Evolutionary conservation across 352 stramenopile species (phyloP), one percentile per base, ranked within the genome.

Genomic region (Globisporangium sylvaticum): DNA sequence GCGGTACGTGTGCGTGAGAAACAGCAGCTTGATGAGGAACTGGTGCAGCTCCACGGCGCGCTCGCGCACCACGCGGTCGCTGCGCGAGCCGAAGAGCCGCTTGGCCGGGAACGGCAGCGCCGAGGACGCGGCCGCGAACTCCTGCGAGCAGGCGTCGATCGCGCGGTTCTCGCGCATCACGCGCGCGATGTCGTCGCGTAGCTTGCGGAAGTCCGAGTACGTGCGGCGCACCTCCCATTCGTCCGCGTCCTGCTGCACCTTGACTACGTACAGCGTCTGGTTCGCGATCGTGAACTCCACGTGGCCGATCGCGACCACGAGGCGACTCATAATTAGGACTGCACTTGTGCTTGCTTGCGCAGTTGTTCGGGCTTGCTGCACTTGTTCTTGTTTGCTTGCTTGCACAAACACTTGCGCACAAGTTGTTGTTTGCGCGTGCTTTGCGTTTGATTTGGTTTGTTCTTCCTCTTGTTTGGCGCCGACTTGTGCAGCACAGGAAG

Each of bases 191-290:
- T 91, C 84, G 62, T 92, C 83, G 46, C 84, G 84, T 42, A 92
- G 71, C 57, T 77, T 78, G 39, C 84, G 81, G 65, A 92, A 92
- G 67, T 91, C 84, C 20, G 83, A 81, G 73, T 90, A 92, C 6
- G 78, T 79, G 65, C 83, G 79, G 0, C 80, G 77, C 53, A 92
- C 83, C 48, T 90, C 71, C 84, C 84, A 92, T 56, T 88, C 78
- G 65, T 92, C 84, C 3, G 63, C 63, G 61, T 92, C 84, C 65
- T 91, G 84, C 66, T 89, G 84, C 53, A 92, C 84, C 6, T 86
- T 87, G 34, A 92, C 66, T 24, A 92, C 82, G 71, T 92, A 92
- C 27, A 92, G 72, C 31, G 87, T 87, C 65, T 91, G 74, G 62
- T 78, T 80, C 46, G 73, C 74, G 64, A 78, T 76, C 34, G 82